Base-by-base conservation (phyloP, 2,329 filamentous ascomycete genomes). In the Ploettnerulaceae sp. region DNA sequence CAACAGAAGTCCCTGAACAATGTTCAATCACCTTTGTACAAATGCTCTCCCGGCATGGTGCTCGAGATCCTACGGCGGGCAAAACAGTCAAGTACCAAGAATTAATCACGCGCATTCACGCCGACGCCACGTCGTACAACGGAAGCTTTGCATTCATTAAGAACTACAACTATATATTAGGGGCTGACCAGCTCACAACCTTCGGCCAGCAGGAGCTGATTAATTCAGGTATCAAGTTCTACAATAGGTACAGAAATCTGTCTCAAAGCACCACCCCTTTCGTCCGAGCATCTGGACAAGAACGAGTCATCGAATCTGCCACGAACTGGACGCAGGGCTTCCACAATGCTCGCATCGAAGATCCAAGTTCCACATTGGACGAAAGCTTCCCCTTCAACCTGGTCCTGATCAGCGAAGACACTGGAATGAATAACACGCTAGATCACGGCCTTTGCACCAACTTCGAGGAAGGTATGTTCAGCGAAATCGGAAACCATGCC, bases 1-100 rank as follows among this genome's bases (percentile, higher is more conserved):
- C 79, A 73, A 5, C 70, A 71, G 6, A 69, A 7, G 34, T 84
- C 1, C 89, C 89, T 0, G 56, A 70, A 0, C 72, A 71, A n/a
- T 96, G 90, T 67, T 69, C 76, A 9, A 69, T 91, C 57, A 91
- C 82, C 2, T 91, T 95, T 66, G 90, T 77, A 1, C 85, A 90
- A 60, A 71, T 90, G 18, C 75, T 96, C 37, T 89, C 88, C 17
- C 81, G 90, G 2, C 90, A 96, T 63, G 90, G 89, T 37, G 86
- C 87, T 28, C 79, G 90, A 42, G 85, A 88, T 62, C 90, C 90
- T 1, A 95, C 89, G 0, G 60, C 69, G 8, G 70, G 71, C 54
- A 94, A 90, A 69, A 77, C 81, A 0, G 62, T 64, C 8, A 61
- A 65, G 5, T 95, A 95, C 67, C 74, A 71, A 29, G 65, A 69